phyloP scores from a whole-genome alignment of 1,284 basidiomycete genomes.

The Tylopilus orsonianus region DNA sequence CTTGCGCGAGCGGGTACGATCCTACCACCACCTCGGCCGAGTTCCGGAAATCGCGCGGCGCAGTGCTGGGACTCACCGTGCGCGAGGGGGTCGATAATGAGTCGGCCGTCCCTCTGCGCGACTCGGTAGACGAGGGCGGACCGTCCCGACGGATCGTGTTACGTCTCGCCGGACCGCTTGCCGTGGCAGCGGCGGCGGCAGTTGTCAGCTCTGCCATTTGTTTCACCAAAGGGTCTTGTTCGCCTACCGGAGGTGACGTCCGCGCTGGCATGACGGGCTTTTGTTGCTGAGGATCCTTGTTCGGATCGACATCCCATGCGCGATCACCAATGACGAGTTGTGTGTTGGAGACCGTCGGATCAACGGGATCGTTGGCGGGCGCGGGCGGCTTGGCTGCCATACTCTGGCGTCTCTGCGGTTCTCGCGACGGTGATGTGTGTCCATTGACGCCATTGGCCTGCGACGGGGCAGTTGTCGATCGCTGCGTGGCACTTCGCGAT shows the following conservation, averaged over 20 bases:
- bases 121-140: conserved; percentile 23
- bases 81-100: conserved; percentile 31
- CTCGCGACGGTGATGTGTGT: conserved; percentile 26
- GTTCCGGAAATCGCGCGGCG: conserved; percentile 53
- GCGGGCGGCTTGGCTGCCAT: conserved; percentile 22
- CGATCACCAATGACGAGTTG: conserved; percentile 66
- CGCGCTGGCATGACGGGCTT: conserved; percentile 12
- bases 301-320: conserved; percentile 65
- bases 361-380: conserved; percentile 46
- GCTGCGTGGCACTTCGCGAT: conserved; percentile 31
- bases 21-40: conserved; percentile 79
- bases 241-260: conserved; percentile 34
- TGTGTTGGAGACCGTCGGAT: conserved; percentile 59
- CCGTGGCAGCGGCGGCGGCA: conserved; percentile 37
- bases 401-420: conserved; percentile 31
- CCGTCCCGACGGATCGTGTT: conserved; percentile 27
- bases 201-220: conserved; percentile 60
- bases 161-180: conserved; percentile 8
- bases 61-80: conserved; percentile 7
- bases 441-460: conserved; percentile 31
- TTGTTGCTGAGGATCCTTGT: conserved; percentile 56
- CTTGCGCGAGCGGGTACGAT: conserved; percentile 48
- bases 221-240: conserved; percentile 73
- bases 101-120: conserved; percentile 24
- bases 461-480: conserved; percentile 20